Conservation (phyloP, 2,329 filamentous ascomycete genomes). For the Pseudohalonectria lignicola region DNA sequence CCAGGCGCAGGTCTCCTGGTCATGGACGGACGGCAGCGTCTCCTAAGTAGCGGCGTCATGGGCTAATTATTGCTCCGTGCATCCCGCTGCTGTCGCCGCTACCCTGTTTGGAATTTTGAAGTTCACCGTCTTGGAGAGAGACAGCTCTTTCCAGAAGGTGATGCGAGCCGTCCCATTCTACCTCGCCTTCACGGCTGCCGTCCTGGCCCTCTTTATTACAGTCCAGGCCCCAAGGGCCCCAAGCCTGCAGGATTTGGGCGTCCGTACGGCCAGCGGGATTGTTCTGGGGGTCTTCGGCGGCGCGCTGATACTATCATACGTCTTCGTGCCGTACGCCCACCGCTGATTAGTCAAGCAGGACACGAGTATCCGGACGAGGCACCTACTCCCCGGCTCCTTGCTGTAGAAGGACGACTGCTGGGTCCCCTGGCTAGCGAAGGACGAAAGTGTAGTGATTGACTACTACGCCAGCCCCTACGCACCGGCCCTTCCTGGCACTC, state of each 20-base stretch:
- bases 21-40: not conserved
- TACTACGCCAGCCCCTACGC: not conserved
- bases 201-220: constrained; percentile 1
- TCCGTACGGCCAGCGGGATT: not conserved
- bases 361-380: not conserved
- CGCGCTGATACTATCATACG: not conserved
- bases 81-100: not conserved
- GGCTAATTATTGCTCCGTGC: not conserved
- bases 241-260: constrained; percentile 1
- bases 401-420: not conserved
- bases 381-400: not conserved
- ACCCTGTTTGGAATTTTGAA: not conserved
- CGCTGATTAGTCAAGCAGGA: constrained; percentile 1
- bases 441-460: not conserved
- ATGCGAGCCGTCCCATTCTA: not conserved
- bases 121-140: not conserved
- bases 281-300: not conserved
- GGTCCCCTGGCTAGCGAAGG: constrained; percentile 1
- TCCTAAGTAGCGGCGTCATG: constrained; percentile 1
- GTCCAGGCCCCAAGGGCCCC: not conserved
- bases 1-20: constrained; percentile 1
- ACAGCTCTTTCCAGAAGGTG: not conserved
- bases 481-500: not conserved
- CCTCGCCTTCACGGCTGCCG: not conserved
- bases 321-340: constrained; percentile 2